Base-by-base conservation (phyloP, 2,329 filamentous ascomycete genomes). In the Elsinoe ampelina region DNA sequence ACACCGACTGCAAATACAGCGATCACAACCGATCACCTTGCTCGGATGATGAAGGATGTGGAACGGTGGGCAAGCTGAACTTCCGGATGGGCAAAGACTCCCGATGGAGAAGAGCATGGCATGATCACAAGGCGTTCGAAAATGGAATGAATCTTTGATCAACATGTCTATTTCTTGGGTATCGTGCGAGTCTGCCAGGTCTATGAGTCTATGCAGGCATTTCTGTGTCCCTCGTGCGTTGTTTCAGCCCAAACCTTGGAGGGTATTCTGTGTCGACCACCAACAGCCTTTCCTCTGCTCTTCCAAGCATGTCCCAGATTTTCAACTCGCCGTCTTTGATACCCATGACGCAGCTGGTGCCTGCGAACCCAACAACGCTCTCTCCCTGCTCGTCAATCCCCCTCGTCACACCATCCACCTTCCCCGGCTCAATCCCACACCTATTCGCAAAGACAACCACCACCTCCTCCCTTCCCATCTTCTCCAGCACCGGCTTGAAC, bases 371-470 rank as follows among this genome's bases (percentile, higher is more conserved):
- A 51, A 66, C 64, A 50, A 66, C 64, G 15, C 61, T 58, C 57
- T 66, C 61, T 1, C 66, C 64, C 56, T 67, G 62, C 54, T 68
- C 66, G 45, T 63, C 61, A 43, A 65, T 59, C 11, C 58, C 60
- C 39, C 58, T 56, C 17, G 58, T 61, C 38, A 61, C 58, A 11
- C 59, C 55, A 30, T 35, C 54, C 5, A 59, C 45, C 30, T 20
- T 45, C 11, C 59, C 57, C 48, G 63, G 63, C 52, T 92, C 88
- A 1, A 72, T 75, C 0, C 87, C 88, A 30, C 78, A 80, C 2
- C 87, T 77, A 66, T 93, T 92, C 43, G 81, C 82, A 61, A 90
- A 78, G 0, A 91, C 76, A 0, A 91, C 75, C 36, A 87, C 80
- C 15, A 86, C 77, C 57, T 88, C 84, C 0, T 80, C 77, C 0